These are phyloP conservation scores for Calvatia gigantea DNA, from an alignment of 768 basidiomycete genomes.

Conservation along the genomic window DNA sequence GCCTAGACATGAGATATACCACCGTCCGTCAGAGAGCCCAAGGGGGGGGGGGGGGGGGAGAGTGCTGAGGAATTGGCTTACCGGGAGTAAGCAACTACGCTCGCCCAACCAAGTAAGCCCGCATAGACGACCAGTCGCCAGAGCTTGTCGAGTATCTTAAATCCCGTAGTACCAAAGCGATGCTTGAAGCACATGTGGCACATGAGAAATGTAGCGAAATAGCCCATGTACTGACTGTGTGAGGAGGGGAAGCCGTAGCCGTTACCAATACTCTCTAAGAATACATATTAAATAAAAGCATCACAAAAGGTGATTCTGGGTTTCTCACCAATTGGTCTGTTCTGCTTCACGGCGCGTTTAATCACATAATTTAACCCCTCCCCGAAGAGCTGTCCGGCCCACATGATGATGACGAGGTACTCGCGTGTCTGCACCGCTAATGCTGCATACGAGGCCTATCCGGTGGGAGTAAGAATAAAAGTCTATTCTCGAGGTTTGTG, in stretches of 20 bases:
- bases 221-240: constrained; percentile 90
- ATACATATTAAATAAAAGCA: not conserved
- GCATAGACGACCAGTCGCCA: constrained; percentile 46
- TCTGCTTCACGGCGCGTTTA: constrained; percentile 65
- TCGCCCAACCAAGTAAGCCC: constrained; percentile 53
- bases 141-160: constrained; percentile 42
- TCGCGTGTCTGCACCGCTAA: constrained; percentile 76
- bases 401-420: constrained; percentile 78
- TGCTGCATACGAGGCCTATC: constrained; percentile 74
- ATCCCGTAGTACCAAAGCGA: constrained; percentile 55
- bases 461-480: not conserved
- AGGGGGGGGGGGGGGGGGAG: not conserved
- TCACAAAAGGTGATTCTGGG: not conserved
- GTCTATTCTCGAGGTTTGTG: not conserved
- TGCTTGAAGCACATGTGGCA: constrained; percentile 74
- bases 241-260: constrained; percentile 89
- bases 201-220: constrained; percentile 73
- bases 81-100: constrained; percentile 77
- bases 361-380: constrained; percentile 69
- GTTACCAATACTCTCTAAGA: constrained; percentile 51
- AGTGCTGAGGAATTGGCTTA: constrained; percentile 24
- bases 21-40: not conserved
- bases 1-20: constrained; percentile 33
- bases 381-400: constrained; percentile 72
- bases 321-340: constrained; percentile 59